phyloP scores from a whole-genome alignment of 1,284 basidiomycete genomes.

The Ganoderma lingzhi region DNA sequence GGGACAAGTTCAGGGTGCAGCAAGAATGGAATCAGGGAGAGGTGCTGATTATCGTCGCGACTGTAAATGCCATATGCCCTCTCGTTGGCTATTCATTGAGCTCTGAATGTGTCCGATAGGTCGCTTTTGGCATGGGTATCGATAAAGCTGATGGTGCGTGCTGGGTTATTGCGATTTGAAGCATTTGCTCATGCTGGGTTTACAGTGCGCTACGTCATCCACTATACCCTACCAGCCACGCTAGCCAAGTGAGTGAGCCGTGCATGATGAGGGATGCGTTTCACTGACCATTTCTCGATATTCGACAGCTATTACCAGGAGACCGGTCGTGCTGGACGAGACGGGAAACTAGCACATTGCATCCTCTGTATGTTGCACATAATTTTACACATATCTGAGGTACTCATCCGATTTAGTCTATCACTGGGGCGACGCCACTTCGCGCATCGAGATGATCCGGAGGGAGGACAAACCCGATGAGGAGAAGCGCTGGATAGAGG shows the following conservation, averaged over 20 bases:
- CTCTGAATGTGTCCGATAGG: slow-evolving; percentile 14
- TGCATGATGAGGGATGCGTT: too few relatives aligned
- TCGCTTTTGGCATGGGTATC: slow-evolving; percentile 98
- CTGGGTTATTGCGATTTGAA: not conserved
- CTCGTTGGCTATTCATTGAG: not conserved
- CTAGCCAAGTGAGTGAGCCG: slow-evolving; percentile 62
- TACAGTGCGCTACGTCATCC: slow-evolving; percentile 81
- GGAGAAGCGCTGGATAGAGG: slow-evolving; percentile 63
- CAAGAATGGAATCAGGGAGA: slow-evolving; percentile 79
- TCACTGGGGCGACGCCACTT: slow-evolving; percentile 58
- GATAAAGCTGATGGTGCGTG: slow-evolving; percentile 83
- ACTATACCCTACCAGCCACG: slow-evolving; percentile 74
- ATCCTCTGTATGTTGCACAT: slow-evolving; percentile 55
- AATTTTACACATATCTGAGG: not conserved
- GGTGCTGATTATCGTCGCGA: slow-evolving; percentile 91
- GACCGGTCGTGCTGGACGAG: slow-evolving; percentile 86
- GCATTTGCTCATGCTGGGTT: not conserved
- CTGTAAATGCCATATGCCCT: slow-evolving; percentile 52
- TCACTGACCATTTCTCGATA: slow-evolving; percentile 34
- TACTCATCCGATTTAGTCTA: slow-evolving; percentile 53
- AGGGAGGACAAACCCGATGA: slow-evolving; percentile 51
- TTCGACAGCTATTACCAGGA: slow-evolving; percentile 77
- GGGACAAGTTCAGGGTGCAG: slow-evolving; percentile 74
- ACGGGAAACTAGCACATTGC: slow-evolving; percentile 72
- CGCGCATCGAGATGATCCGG: slow-evolving; percentile 60